Conservation (phyloP, 2,329 filamentous ascomycete genomes). For the Colletotrichum sp. region DNA sequence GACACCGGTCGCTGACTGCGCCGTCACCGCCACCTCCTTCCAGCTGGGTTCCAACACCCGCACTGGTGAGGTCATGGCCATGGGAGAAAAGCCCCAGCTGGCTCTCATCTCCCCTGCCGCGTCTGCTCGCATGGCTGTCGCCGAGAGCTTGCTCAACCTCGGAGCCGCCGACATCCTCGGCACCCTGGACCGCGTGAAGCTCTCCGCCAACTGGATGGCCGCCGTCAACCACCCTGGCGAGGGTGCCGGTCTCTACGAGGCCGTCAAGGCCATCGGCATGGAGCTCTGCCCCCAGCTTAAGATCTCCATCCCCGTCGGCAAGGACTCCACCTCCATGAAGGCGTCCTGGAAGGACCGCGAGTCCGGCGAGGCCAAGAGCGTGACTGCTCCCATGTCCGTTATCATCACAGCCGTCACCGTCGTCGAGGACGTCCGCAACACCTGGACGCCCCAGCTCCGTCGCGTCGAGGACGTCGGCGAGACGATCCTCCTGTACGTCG, state of each 20-base stretch:
- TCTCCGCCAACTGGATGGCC: slow-evolving; percentile 99
- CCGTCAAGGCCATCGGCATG: slow-evolving; percentile 91
- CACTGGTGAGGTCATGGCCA: slow-evolving; percentile 95
- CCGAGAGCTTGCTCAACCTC: slow-evolving; percentile 91
- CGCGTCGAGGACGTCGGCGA: slow-evolving; percentile 88
- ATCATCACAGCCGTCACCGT: slow-evolving; percentile 91
- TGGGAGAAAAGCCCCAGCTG: slow-evolving; percentile 90
- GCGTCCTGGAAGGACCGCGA: slow-evolving; percentile 85
- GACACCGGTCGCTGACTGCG: slow-evolving; percentile 90
- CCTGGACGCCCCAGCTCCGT: slow-evolving; percentile 91
- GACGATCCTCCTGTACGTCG: slow-evolving; percentile 87
- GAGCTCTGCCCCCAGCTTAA: slow-evolving; percentile 90
- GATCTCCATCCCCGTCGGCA: slow-evolving; percentile 93
- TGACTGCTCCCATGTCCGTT: slow-evolving; percentile 89
- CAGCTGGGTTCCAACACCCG: slow-evolving; percentile 67
- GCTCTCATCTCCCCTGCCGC: slow-evolving; percentile 89
- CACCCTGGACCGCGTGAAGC: slow-evolving; percentile 78
- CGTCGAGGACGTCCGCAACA: slow-evolving; percentile 81
- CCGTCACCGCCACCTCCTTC: slow-evolving; percentile 86
- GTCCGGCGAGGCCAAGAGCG: slow-evolving; percentile 74
- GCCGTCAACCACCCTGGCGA: slow-evolving; percentile 94
- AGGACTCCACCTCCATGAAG: slow-evolving; percentile 99
- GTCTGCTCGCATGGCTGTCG: slow-evolving; percentile 95
- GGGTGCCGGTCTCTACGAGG: slow-evolving; percentile 90
- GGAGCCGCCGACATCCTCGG: slow-evolving; percentile 77